Evolutionary conservation across 2,329 filamentous ascomycete genomes (phyloP), one percentile per base, ranked within the genome.

Genomic region (Emmonsiellopsis sp.): DNA sequence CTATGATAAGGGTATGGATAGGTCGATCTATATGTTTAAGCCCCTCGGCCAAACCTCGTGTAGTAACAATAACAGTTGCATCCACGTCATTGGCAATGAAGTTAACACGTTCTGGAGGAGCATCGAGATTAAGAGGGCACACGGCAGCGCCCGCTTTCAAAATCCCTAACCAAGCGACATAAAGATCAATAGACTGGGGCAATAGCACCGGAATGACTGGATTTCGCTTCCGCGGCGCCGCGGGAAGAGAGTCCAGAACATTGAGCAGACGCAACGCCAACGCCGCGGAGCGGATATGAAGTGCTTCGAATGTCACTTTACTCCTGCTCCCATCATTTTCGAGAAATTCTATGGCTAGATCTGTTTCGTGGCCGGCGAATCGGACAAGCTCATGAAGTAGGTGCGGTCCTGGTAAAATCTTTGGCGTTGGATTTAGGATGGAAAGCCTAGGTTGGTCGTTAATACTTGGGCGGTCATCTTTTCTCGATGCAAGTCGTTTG

Each of bases 61-160:
- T 82, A 0, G 85, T 87, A 43, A 95, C 70, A 32, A 94, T 71
- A 0, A 94, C 65, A 6, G 70, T 72, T 6, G 90, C 88, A 9
- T 76, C 74, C 40, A 94, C 80, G 74, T 96, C 89, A n/a, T 80
- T 67, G 13, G 91, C 69, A 49, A 95, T 91, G 65, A 95, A 95
- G 49, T 77, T 80, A 43, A 95, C 77, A 48, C 91, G 79, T 51
- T 95, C 88, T 3, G 75, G 68, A 0, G 91, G 91, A 0, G 85
- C 81, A 68, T 95, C 90, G 48, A 87, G 76, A 56, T 86, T 86
- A 53, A 96, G 72, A 0, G 91, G 90, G 59, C 90, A 95, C 62
- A 95, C 95, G 0, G 88, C 88, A 37, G 81, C 87, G 6, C 91
- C 91, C 10, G 84, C 83, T 67, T 91, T 90, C 46, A 95, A 74